Evolutionary conservation across 345 rosid species (phyloP), one percentile per base, ranked within the genome.

Genomic region (Murraya koenigii): DNA sequence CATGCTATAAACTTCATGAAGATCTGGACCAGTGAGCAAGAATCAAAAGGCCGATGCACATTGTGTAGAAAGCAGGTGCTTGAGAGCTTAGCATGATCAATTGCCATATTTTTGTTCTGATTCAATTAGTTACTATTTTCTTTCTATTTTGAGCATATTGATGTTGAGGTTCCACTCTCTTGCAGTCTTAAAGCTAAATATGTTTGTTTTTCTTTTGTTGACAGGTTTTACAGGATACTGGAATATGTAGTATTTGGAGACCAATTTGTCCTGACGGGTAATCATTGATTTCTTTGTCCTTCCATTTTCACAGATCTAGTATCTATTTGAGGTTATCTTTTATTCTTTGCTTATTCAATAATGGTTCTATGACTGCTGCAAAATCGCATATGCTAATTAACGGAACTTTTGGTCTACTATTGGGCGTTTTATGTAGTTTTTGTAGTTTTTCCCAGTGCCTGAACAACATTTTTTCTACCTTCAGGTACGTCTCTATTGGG

Each of bases 191-290:
- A 23, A 39, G 35, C 35, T 36, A 76, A 81, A 19, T 41, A 25
- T 39, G 58, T 86, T 82, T 80, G 80, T 47, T 17, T 8, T 28
- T 0, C 20, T 28, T 49, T 49, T 49, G 35, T 17, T 1, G 2
- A 32, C 33, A 96, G 99, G 95, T 79, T 77, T 61, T 84, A 11
- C 95, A 88, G 69, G 93, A 87, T 79, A 82, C 79, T 69, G 90
- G 85, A 75, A 80, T 88, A 19, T 94, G 93, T 84, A 89, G 88
- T 90, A 92, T 94, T 72, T 96, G 99, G 98, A 89, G 97, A 83
- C 98, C 98, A 47, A 84, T 79, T 82, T 96, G 97, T 89, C 93
- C 95, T 14, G 89, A 84, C 1, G 97, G 97, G 99, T 96, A 96
- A 88, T 66, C 79, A 6, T 47, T 59, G 5, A 63, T 65, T 15